A percentile compares a stretch with the other conserved stretches of the same genome.
These are phyloP conservation scores for Aspergillus arachidicola DNA, from an alignment of 2,329 filamentous ascomycete species.

Conservation along the genomic window DNA sequence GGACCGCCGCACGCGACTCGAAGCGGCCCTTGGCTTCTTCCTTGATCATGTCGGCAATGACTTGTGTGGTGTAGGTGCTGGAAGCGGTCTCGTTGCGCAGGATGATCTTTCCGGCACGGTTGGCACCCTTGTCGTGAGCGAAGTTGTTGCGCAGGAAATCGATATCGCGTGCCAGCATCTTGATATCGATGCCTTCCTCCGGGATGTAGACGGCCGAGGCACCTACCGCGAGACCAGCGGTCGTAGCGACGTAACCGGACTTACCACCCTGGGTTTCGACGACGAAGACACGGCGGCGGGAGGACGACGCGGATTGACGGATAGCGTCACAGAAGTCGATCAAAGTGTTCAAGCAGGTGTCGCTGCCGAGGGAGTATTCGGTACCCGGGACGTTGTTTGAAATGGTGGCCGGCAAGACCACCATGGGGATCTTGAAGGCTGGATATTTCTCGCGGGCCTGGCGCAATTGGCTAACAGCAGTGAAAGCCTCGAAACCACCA, in stretches of 20 bases:
- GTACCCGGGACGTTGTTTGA: slow-evolving; percentile 98
- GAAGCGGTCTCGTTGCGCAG: slow-evolving; percentile 96
- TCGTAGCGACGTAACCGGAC: slow-evolving; percentile 60
- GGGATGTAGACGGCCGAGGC: slow-evolving; percentile 92
- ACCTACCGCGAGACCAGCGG: slow-evolving; percentile 87
- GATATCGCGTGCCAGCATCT: slow-evolving; percentile 91
- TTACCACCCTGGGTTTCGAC: slow-evolving; percentile 91
- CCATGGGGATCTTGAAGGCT: slow-evolving; percentile 88
- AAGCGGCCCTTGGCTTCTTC: slow-evolving; percentile 91
- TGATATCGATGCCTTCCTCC: slow-evolving; percentile 90
- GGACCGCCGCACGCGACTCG: slow-evolving; percentile 87
- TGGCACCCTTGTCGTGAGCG: slow-evolving; percentile 80
- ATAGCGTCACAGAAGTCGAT: slow-evolving; percentile 96
- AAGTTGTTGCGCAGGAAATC: slow-evolving; percentile 86
- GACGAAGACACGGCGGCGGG: slow-evolving; percentile 89
- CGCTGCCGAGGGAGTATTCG: slow-evolving; percentile 93
- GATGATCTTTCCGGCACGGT: slow-evolving; percentile 87
- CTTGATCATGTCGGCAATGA: slow-evolving; percentile 93
- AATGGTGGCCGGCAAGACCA: slow-evolving; percentile 90
- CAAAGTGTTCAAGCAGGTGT: slow-evolving; percentile 93
- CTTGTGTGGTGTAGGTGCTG: slow-evolving; percentile 84
- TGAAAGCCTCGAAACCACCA: slow-evolving; percentile 94
- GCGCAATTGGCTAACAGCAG: slow-evolving; percentile 82
- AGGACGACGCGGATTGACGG: slow-evolving; percentile 92
- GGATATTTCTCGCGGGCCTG: slow-evolving; percentile 76